A percentile compares a stretch with the other conserved stretches of the same genome.
Conservation (phyloP, 2,329 filamentous ascomycete genomes). For the Penicillium psychrosexuale region DNA sequence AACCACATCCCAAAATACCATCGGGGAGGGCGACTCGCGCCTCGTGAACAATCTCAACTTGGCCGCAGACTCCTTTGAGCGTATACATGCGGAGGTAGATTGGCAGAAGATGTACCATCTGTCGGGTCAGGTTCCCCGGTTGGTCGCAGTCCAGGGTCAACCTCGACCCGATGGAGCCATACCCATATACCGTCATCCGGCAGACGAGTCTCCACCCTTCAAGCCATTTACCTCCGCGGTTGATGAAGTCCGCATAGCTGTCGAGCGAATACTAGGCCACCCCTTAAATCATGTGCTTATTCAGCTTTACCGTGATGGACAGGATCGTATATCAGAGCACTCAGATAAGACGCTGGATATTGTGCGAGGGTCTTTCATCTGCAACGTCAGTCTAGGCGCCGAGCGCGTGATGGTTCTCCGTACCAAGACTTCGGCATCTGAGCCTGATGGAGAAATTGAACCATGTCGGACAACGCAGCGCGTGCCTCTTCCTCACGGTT, state of each 20-base stretch:
- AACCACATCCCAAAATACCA: slow-evolving; percentile 22
- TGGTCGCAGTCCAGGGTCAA: slow-evolving; percentile 83
- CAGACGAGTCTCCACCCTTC: slow-evolving; percentile 79
- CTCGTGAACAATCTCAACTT: slow-evolving; percentile 70
- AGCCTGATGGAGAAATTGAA: slow-evolving; percentile 24
- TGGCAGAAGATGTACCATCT: slow-evolving; percentile 95
- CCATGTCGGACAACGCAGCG: slow-evolving; percentile 60
- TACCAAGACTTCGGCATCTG: slow-evolving; percentile 55
- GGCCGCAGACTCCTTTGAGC: slow-evolving; percentile 59
- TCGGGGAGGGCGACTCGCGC: slow-evolving; percentile 79
- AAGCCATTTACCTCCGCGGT: slow-evolving; percentile 73
- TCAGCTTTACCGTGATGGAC: slow-evolving; percentile 84
- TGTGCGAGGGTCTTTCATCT: slow-evolving; percentile 73
- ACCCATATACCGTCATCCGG: slow-evolving; percentile 92
- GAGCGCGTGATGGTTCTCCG: slow-evolving; percentile 86
- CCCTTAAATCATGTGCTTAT: slow-evolving; percentile 87
- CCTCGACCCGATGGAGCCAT: slow-evolving; percentile 64
- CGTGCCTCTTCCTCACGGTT: slow-evolving; percentile 79
- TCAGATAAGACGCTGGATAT: slow-evolving; percentile 97
- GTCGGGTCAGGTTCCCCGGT: slow-evolving; percentile 82
- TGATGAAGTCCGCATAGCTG: slow-evolving; percentile 61
- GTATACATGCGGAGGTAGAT: slow-evolving; percentile 68
- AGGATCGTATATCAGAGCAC: slow-evolving; percentile 92
- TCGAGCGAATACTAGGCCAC: slow-evolving; percentile 73
- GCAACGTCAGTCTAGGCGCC: slow-evolving; percentile 91